Evolutionary conservation across 371 early-diverging fungal genomes (phyloP).

Genomic region (Mortierella sp.): DNA sequence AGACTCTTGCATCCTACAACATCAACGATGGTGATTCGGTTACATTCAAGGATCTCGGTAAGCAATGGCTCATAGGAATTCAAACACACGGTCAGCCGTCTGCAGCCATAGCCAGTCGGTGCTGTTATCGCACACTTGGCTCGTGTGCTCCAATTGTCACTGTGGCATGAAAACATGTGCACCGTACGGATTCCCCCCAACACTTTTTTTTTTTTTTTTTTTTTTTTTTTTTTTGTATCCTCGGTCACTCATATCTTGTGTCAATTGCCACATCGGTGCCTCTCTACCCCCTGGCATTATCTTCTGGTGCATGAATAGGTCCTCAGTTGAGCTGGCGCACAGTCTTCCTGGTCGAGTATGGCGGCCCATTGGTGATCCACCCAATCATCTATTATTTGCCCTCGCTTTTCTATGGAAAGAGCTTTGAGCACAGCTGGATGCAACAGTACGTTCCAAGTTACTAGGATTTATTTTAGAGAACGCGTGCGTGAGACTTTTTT

Average conservation of each 20-base stretch:
- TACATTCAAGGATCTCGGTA: constrained; percentile 87
- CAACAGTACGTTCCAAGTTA: constrained; percentile 62
- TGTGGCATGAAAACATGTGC: too few relatives aligned
- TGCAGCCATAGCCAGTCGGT: too few relatives aligned
- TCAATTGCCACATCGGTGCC: too few relatives aligned
- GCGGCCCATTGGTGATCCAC: constrained; percentile 91
- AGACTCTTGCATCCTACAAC: constrained; percentile 65
- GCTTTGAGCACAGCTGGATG: constrained; percentile 73
- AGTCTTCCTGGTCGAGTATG: constrained; percentile 94
- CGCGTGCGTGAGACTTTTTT: neutral
- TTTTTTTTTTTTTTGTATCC: too few relatives aligned
- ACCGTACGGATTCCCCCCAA: too few relatives aligned
- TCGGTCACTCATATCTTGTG: too few relatives aligned
- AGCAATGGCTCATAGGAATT: too few relatives aligned
- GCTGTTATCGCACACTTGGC: too few relatives aligned
- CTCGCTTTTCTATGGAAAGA: constrained; percentile 70
- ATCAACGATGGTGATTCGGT: constrained; percentile 73
- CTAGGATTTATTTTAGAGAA: neutral
- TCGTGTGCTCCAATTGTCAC: too few relatives aligned
- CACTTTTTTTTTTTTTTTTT: too few relatives aligned
- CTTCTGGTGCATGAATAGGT: constrained; percentile 56
- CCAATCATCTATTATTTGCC: constrained; percentile 84
- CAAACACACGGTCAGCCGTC: too few relatives aligned
- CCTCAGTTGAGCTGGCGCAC: constrained; percentile 96
- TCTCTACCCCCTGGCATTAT: too few relatives aligned